These are phyloP conservation scores for Fragilaria crotonensis DNA, from an alignment of 108 stramenopile species.

Conservation along the genomic window DNA sequence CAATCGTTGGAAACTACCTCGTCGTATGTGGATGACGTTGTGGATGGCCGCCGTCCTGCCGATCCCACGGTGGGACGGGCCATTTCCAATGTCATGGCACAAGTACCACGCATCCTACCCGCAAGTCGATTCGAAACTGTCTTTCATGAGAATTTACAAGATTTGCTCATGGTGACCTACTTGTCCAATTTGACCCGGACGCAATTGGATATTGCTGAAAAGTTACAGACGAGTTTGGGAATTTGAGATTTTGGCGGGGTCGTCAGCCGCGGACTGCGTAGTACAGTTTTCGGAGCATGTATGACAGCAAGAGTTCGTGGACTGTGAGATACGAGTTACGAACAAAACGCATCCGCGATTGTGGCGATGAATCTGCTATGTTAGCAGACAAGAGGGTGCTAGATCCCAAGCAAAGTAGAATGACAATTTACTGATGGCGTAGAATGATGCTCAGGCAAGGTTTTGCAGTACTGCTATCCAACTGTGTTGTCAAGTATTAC, in stretches of 20 bases:
- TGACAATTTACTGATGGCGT: too few species aligned
- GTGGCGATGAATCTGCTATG: too few species aligned
- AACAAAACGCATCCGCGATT: too few species aligned
- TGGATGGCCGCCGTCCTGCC: slow-evolving; percentile 57
- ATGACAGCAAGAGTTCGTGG: too few species aligned
- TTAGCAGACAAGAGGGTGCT: too few species aligned
- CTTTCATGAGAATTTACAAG: slow-evolving; percentile 89
- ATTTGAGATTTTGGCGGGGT: slow-evolving; percentile 58
- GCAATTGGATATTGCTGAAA: slow-evolving; percentile 92
- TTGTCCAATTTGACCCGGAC: slow-evolving; percentile 90
- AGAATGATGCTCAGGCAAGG: too few species aligned
- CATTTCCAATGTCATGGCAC: slow-evolving; percentile 79
- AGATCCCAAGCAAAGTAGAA: too few species aligned
- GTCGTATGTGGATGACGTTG: slow-evolving; percentile 81
- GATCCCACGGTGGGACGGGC: slow-evolving; percentile 64
- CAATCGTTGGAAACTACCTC: slow-evolving; percentile 73
- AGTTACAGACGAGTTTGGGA: slow-evolving; percentile 81
- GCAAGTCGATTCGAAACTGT: slow-evolving; percentile 80
- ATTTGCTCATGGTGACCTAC: slow-evolving; percentile 96
- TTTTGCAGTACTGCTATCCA: too few species aligned
- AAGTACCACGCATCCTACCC: slow-evolving; percentile 82
- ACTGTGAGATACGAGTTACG: too few species aligned
- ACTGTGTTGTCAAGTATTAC: too few species aligned
- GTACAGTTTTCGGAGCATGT: too few species aligned
- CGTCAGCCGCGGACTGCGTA: too few species aligned